Evolutionary conservation across 345 rosid species (phyloP).

Genomic region (Bruguiera gymnorhiza): DNA sequence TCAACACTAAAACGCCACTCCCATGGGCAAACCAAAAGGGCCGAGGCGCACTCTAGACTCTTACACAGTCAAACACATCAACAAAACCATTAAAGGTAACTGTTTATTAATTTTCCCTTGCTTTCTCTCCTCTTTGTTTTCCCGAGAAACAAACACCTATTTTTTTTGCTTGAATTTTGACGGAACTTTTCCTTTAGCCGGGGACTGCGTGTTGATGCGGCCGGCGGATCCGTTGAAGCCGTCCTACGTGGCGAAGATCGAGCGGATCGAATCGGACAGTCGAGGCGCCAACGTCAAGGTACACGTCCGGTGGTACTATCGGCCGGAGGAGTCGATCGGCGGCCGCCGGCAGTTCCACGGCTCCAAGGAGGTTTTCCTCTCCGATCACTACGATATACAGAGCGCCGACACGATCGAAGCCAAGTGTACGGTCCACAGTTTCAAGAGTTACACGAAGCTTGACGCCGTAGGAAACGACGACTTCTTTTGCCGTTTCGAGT

Average conservation of each 20-base stretch:
- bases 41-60: conserved; percentile 69
- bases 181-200: conserved; percentile 38
- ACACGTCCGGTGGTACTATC: conserved; percentile 88
- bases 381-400: conserved; percentile 81
- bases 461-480: conserved; percentile 92
- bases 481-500: conserved; percentile 97
- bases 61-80: conserved; percentile 67
- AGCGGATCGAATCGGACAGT: conserved; percentile 78
- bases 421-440: conserved; percentile 87
- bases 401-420: conserved; percentile 92
- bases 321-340: conserved; percentile 97
- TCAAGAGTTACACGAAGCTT: conserved; percentile 81
- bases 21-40: conserved; percentile 87
- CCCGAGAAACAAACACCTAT: not conserved
- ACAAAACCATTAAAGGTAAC: conserved; percentile 69
- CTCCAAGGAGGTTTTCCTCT: conserved; percentile 87
- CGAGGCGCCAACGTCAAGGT: conserved; percentile 75
- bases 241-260: conserved; percentile 87
- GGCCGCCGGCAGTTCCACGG: conserved; percentile 96
- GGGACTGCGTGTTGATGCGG: conserved; percentile 93
- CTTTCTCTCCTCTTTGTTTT: not conserved
- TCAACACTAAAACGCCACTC: conserved; percentile 5
- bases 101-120: not conserved
- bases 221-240: conserved; percentile 76
- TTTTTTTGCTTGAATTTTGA: not conserved